phyloP scores from a whole-genome alignment of 2,329 filamentous ascomycete genomes.

The Hypoxylon sp. region DNA sequence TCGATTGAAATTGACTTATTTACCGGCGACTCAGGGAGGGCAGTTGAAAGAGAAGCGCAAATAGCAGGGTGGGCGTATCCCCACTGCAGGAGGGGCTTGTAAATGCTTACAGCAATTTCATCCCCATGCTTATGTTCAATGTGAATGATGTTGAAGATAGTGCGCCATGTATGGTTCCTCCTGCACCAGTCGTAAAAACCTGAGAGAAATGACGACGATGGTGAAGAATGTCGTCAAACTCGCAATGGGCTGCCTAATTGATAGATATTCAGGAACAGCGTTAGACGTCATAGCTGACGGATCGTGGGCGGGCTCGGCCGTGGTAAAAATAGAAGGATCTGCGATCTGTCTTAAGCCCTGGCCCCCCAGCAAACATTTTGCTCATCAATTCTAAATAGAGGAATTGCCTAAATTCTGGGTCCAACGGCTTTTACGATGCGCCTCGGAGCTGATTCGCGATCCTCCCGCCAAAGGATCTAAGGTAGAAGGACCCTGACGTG shows the following conservation, averaged over 20 bases:
- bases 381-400: background rate
- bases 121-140: no score
- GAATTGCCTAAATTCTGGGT: slow-evolving; percentile 2
- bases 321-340: slow-evolving; percentile 10
- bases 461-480: slow-evolving; percentile 1
- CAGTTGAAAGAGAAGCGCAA: no score
- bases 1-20: no score
- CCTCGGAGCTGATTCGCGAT: background rate
- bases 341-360: background rate
- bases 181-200: background rate
- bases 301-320: no score
- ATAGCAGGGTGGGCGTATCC: no score
- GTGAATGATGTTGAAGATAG: no score
- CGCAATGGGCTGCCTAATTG: background rate
- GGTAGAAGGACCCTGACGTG: background rate
- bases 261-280: background rate
- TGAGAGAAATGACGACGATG: background rate
- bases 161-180: no score
- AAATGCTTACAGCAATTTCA: no score
- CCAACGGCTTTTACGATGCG: background rate
- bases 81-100: no score
- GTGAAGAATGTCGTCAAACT: background rate
- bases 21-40: no score
- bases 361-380: background rate
- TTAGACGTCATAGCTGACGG: slow-evolving; percentile 1